phyloP scores from a whole-genome alignment of 1,284 basidiomycete species.

The Fomitopsis pinicola region DNA sequence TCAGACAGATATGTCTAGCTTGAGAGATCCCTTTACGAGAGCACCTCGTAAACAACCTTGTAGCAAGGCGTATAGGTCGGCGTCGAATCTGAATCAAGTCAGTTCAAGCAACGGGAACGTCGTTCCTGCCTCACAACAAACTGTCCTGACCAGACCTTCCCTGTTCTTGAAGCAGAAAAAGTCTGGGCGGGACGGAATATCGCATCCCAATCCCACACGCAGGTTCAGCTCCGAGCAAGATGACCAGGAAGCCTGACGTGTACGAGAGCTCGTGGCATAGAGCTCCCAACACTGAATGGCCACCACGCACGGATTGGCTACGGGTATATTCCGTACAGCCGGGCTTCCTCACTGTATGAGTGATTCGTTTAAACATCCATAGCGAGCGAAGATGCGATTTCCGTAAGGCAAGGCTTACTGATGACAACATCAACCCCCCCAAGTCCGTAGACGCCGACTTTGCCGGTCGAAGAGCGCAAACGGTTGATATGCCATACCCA shows the following conservation, averaged over 20 bases:
- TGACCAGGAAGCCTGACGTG: background rate
- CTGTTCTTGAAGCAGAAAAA: background rate
- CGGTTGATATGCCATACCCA: constrained; percentile 18
- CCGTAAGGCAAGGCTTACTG: constrained; percentile 1
- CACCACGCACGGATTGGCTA: background rate
- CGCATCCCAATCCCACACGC: background rate
- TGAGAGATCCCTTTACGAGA: too few species aligned
- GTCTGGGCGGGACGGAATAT: background rate
- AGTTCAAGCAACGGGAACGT: background rate
- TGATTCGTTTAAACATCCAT: background rate
- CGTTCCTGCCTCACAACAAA: background rate
- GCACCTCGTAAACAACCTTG: background rate
- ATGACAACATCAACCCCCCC: constrained; percentile 4
- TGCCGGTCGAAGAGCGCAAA: constrained; percentile 16
- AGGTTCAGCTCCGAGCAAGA: background rate
- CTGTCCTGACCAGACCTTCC: background rate
- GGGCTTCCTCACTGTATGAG: background rate
- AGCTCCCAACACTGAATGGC: background rate
- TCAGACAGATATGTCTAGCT: too few species aligned
- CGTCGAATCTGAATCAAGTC: background rate
- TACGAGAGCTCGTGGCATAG: background rate
- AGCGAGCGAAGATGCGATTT: constrained; percentile 2
- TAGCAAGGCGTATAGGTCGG: background rate
- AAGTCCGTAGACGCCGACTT: constrained; percentile 2
- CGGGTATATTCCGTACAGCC: background rate